Evolutionary conservation across 352 stramenopile species (phyloP), one percentile per base, ranked within the genome.

Genomic region (Phytophthora macrochlamydospora): DNA sequence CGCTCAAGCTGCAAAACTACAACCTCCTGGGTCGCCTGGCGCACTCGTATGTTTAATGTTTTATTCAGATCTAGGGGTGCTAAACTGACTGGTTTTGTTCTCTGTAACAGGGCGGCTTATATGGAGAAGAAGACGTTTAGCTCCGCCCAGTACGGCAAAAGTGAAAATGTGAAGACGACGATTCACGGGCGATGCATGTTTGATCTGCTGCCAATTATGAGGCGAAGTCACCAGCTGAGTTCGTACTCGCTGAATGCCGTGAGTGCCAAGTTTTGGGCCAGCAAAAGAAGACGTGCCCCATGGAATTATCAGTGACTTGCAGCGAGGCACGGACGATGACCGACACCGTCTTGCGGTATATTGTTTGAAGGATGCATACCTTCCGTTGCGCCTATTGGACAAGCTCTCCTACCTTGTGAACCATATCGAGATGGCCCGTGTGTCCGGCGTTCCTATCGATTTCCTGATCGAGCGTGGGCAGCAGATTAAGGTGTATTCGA

Each of bases 231-330:
- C 78, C 99, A 99, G 74, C 83, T 99, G 13, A 98, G 89, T 53
- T 99, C 95, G 38, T 99, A 99, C 78, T 98, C 97, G n/a, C 73
- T 99, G 8, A 99, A 99, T 75, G 97, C 93, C 43, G 98, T 99
- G 5, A 99, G 96, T 73, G 88, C 97, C 13, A 91, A 98, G 49
- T 99, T 99, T 67, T 99, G 1, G 94, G 94, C 0, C 95, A 99
- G 65, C 97, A 99, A 68, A 99, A 99, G 98, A 99, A 81, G 98
- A 99, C 79, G 98, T 99, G 8, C 97, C 99, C 51, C 97, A 99
- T 74, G 98, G 92, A 55, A 99, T 99, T 65, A 99, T 99, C 73
- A 98, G 78, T 14, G 88, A 96, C 50, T 53, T 97, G 51, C 91
- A 98, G 65, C 90, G 94, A 56, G 98, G 98, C 56, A 98, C 86